Evolutionary conservation across 2,329 filamentous ascomycete genomes (phyloP).

Genomic region (Xylariales sp.): DNA sequence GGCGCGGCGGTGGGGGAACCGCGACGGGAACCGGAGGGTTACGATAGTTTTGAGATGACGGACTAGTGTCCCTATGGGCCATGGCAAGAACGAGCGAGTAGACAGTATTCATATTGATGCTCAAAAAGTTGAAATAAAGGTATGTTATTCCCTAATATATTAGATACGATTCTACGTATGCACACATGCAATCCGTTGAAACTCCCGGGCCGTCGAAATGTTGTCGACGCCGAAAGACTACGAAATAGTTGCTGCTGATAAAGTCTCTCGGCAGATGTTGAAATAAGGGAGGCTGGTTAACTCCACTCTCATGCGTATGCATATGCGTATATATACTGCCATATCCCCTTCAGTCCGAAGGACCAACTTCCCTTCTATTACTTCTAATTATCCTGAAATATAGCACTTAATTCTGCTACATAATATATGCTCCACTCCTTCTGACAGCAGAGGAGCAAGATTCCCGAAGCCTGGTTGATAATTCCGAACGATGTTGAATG

Average conservation of each 20-base stretch:
- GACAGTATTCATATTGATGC: background rate
- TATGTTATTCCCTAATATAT: background rate
- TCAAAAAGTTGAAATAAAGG: background rate
- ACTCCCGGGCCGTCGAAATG: constrained; percentile 27
- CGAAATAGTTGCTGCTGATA: constrained; percentile 38
- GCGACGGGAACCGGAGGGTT: constrained; percentile 5
- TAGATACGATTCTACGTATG: background rate
- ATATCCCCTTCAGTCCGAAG: too few species aligned
- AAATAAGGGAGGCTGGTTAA: too few species aligned
- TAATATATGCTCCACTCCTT: too few species aligned
- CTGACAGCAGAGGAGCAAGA: constrained; percentile 39
- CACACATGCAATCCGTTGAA: background rate
- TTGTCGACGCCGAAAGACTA: constrained; percentile 34
- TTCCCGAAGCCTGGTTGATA: constrained; percentile 40
- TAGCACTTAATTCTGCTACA: too few species aligned
- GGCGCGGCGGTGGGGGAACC: background rate
- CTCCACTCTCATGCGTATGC: too few species aligned
- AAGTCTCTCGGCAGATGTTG: constrained; percentile 31
- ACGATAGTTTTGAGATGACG: background rate
- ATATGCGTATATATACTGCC: too few species aligned
- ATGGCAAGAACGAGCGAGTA: background rate
- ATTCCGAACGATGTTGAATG: constrained; percentile 29
- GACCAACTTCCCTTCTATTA: too few species aligned
- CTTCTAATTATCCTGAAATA: too few species aligned
- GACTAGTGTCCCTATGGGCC: background rate